Evolutionary conservation across 1,284 basidiomycete species (phyloP).

Genomic region (Bjerkandera adusta): DNA sequence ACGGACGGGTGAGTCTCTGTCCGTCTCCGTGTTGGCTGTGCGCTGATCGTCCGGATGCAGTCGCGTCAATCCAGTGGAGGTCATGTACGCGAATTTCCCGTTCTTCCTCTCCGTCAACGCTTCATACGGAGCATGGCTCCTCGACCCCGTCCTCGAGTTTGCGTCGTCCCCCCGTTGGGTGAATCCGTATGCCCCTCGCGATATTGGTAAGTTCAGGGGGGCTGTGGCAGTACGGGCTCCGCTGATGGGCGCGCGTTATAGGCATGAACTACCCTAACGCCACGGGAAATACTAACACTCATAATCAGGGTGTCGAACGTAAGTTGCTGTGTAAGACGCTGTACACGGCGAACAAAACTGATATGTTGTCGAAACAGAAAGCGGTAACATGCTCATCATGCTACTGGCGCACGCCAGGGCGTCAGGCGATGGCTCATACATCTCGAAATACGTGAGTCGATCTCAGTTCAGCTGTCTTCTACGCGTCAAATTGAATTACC

Average conservation of each 20-base stretch:
- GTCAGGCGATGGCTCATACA: slow-evolving; percentile 50
- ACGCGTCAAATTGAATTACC: too few relatives aligned
- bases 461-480: too few relatives aligned
- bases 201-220: slow-evolving; percentile 32
- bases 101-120: slow-evolving; percentile 43
- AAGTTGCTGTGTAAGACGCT: too few relatives aligned
- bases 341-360: too few relatives aligned
- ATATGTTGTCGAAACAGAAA: too few relatives aligned
- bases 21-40: too few relatives aligned
- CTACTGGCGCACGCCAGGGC: slow-evolving; percentile 61
- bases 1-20: slow-evolving; percentile 20
- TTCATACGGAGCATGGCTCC: slow-evolving; percentile 34
- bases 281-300: slow-evolving; percentile 21
- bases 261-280: slow-evolving; percentile 25
- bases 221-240: neutral
- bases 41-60: slow-evolving; percentile 13
- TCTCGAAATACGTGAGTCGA: slow-evolving; percentile 5
- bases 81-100: slow-evolving; percentile 43
- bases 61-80: slow-evolving; percentile 45
- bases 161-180: slow-evolving; percentile 30
- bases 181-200: slow-evolving; percentile 33
- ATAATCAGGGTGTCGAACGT: slow-evolving; percentile 28
- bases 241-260: neutral
- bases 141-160: slow-evolving; percentile 42
- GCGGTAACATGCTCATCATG: slow-evolving; percentile 78